phyloP scores from a whole-genome alignment of 2,329 filamentous ascomycete species.

The Ophiobolus disseminans region DNA sequence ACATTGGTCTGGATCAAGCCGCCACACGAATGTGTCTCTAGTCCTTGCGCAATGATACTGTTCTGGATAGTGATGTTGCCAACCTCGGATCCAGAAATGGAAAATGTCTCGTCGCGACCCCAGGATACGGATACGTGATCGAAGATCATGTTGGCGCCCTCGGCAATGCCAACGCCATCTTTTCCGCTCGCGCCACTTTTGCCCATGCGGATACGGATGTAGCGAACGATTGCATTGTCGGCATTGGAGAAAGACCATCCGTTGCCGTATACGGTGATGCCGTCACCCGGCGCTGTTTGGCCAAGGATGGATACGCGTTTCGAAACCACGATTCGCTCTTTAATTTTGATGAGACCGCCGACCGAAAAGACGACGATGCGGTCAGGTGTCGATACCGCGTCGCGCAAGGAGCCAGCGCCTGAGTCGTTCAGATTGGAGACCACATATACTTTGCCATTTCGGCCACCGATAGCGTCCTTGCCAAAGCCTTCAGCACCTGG shows the following conservation, averaged over 20 bases:
- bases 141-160: constrained; percentile 63
- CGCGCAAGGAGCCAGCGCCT: constrained; percentile 58
- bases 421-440: constrained; percentile 59
- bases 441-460: constrained; percentile 57
- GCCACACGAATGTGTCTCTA: constrained; percentile 62
- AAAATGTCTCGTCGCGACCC: constrained; percentile 65
- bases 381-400: constrained; percentile 57
- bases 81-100: constrained; percentile 56
- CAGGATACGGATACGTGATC: constrained; percentile 63
- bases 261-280: constrained; percentile 63
- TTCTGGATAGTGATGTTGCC: constrained; percentile 61
- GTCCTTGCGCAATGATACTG: constrained; percentile 62
- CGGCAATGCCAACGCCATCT: constrained; percentile 61
- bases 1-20: constrained; percentile 59
- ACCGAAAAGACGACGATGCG: constrained; percentile 60
- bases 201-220: constrained; percentile 63
- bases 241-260: constrained; percentile 61
- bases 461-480: constrained; percentile 55
- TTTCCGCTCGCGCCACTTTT: constrained; percentile 60
- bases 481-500: constrained; percentile 61
- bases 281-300: constrained; percentile 59
- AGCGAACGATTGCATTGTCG: constrained; percentile 62
- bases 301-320: constrained; percentile 60
- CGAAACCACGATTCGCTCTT: constrained; percentile 55
- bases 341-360: constrained; percentile 59